phyloP scores from a whole-genome alignment of 140 eudicot species.

The Stevia rebaudiana region DNA sequence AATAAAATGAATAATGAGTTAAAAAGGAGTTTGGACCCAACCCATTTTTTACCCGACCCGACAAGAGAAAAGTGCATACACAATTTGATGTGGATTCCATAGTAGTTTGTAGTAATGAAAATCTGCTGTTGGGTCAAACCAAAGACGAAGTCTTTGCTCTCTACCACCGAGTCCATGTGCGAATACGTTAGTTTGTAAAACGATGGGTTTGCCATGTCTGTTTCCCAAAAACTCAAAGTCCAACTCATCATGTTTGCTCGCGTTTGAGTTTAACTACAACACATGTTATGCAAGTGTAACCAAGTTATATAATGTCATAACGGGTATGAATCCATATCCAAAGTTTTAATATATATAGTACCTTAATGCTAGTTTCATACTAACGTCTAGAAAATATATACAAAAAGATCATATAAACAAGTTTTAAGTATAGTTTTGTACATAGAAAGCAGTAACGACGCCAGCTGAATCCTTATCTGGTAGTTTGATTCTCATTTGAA shows the following conservation, averaged over 20 bases:
- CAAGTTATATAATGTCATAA: neutral
- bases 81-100: constrained; percentile 66
- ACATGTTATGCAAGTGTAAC: neutral
- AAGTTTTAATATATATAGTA: neutral
- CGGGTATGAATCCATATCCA: neutral
- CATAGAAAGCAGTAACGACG: constrained; percentile 77
- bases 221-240: constrained; percentile 81
- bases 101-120: constrained; percentile 55
- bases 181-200: constrained; percentile 54
- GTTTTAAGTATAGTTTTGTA: constrained; percentile 15
- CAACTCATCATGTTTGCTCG: constrained; percentile 47
- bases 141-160: constrained; percentile 51
- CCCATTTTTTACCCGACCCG: neutral
- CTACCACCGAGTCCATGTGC: constrained; percentile 52
- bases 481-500: constrained; percentile 67
- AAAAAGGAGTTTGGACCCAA: neutral
- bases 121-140: constrained; percentile 65
- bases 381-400: neutral
- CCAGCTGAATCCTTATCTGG: constrained; percentile 62
- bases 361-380: neutral
- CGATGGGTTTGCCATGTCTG: constrained; percentile 35
- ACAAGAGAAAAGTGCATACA: constrained; percentile 36
- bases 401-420: neutral
- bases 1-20: too few species aligned
- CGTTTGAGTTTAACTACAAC: constrained; percentile 38